Evolutionary conservation across 164 flowering plant species (phyloP), one percentile per base, ranked within the genome.

Genomic region (Vitis rotundifolia): DNA sequence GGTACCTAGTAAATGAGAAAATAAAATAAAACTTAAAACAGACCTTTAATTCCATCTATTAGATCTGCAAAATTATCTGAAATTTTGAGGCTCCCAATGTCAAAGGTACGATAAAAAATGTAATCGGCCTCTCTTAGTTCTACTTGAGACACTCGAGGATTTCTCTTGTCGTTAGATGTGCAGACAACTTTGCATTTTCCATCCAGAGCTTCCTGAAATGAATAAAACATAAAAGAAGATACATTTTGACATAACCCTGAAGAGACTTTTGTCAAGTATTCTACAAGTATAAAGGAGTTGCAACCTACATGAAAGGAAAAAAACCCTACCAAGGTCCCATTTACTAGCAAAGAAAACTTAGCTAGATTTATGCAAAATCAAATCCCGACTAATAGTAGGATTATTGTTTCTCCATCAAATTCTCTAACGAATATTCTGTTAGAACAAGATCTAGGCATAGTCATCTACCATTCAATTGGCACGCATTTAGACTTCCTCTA

Each of bases 131-230:
- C 66, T 58, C 53, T 51, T 67, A 81, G 66, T 44, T 83, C 83
- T 44, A 54, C 71, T 37, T 78, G 68, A 53, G 82, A 73, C 63
- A 79, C 64, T 16, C 51, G 75, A 48, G 73, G 74, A 61, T 85
- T 85, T 62, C 85, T 77, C 52, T 48, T 16, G 64, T 81, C 81
- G 63, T 72, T 68, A 14, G 82, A 79, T 52, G 79, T 52, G 75
- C 88, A 85, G 18, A 85, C 69, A 58, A 85, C 80, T 44, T 75
- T 74, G 85, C 85, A 85, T 71, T 83, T 85, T 47, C 78, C 77
- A 68, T 44, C n/a, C 59, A 85, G 69, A 22, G 82, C 68, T 70
- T 79, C 82, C 86, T 85, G 67, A 74, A 70, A 71, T 44, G n/a
- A 44, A 47, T 8, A 31, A 61, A 71, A 59, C 29, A 49, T 22